Percentiles rank a stretch among this genome's conserved stretches.
Conservation (phyloP, 805 yeast species). For the Candida taoyuanica region DNA sequence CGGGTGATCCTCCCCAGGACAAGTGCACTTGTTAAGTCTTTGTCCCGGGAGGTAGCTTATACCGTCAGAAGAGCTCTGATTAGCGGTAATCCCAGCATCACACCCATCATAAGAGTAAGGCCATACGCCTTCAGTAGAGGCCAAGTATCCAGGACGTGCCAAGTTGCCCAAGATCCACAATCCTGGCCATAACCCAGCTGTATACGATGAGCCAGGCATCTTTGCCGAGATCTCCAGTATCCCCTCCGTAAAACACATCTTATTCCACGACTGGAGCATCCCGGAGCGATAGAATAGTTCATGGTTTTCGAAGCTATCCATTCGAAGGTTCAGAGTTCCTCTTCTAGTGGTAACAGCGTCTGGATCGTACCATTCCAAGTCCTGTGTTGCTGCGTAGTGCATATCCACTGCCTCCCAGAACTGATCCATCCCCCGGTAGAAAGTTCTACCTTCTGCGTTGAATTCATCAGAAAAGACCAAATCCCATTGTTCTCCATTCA, state of each 20-base stretch:
- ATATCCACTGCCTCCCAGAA: slow-evolving; percentile 42
- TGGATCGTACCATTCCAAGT: slow-evolving; percentile 50
- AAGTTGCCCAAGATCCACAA: slow-evolving; percentile 46
- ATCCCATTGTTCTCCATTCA: slow-evolving; percentile 35
- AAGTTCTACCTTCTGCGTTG: slow-evolving; percentile 43
- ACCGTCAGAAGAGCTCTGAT: slow-evolving; percentile 46
- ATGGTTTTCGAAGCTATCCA: slow-evolving; percentile 42
- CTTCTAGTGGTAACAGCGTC: slow-evolving; percentile 40
- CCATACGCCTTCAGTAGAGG: slow-evolving; percentile 47
- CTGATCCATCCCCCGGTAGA: slow-evolving; percentile 45
- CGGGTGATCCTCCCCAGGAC: slow-evolving; percentile 43
- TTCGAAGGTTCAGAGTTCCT: slow-evolving; percentile 35
- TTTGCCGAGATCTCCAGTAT: slow-evolving; percentile 37
- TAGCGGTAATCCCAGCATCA: slow-evolving; percentile 48
- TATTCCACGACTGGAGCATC: slow-evolving; percentile 47
- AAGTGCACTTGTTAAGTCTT: slow-evolving; percentile 39
- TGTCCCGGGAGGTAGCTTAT: slow-evolving; percentile 44
- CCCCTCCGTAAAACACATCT: slow-evolving; percentile 43
- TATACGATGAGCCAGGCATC: slow-evolving; percentile 39
- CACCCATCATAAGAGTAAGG: slow-evolving; percentile 45
- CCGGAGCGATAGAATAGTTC: slow-evolving; percentile 42
- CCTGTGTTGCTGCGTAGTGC: slow-evolving; percentile 43
- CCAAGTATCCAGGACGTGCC: slow-evolving; percentile 46
- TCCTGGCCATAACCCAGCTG: slow-evolving; percentile 48
- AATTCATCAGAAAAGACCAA: slow-evolving; percentile 47